These are phyloP conservation scores for Penicillium sp. DNA, from an alignment of 2,329 filamentous ascomycete genomes.

Conservation along the genomic window DNA sequence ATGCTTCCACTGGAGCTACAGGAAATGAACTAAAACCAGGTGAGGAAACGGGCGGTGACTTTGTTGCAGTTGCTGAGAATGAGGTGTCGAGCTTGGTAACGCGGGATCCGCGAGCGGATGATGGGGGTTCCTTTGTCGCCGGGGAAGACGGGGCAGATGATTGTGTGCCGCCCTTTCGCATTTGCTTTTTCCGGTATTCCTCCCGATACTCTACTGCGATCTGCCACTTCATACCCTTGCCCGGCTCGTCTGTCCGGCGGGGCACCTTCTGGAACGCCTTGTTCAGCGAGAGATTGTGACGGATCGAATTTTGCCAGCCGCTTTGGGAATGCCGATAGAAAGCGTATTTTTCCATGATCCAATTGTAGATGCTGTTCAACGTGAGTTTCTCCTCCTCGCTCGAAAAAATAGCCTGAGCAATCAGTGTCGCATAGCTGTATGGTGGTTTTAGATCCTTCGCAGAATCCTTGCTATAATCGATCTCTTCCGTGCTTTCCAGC, in stretches of 20 bases:
- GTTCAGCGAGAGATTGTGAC: constrained; percentile 92
- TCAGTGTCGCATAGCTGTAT: constrained; percentile 95
- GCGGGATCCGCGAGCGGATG: constrained; percentile 36
- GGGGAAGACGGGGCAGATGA: constrained; percentile 49
- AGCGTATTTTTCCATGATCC: constrained; percentile 85
- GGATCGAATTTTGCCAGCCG: constrained; percentile 98
- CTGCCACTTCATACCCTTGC: constrained; percentile 99
- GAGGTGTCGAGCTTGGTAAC: constrained; percentile 38
- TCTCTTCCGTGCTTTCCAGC: constrained; percentile 55
- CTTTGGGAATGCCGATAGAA: constrained; percentile 84
- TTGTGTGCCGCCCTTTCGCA: constrained; percentile 42
- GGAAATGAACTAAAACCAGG: constrained; percentile 45
- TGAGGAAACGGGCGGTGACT: constrained; percentile 40
- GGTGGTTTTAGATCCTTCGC: constrained; percentile 92
- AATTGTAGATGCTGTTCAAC: constrained; percentile 87
- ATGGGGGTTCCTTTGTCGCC: constrained; percentile 44
- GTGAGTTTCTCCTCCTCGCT: constrained; percentile 86
- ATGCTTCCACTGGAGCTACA: constrained; percentile 45
- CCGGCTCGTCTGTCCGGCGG: constrained; percentile 87
- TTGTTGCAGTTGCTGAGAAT: constrained; percentile 38
- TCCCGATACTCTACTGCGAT: constrained; percentile 80
- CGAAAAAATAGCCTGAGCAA: constrained; percentile 90
- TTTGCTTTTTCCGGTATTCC: constrained; percentile 75
- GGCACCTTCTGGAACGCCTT: constrained; percentile 94
- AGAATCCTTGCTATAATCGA: constrained; percentile 68